A percentile compares a stretch with the other conserved stretches of the same genome.
Conservation (phyloP, 306 rosid species). For the Elaeagnus macrophylla region DNA sequence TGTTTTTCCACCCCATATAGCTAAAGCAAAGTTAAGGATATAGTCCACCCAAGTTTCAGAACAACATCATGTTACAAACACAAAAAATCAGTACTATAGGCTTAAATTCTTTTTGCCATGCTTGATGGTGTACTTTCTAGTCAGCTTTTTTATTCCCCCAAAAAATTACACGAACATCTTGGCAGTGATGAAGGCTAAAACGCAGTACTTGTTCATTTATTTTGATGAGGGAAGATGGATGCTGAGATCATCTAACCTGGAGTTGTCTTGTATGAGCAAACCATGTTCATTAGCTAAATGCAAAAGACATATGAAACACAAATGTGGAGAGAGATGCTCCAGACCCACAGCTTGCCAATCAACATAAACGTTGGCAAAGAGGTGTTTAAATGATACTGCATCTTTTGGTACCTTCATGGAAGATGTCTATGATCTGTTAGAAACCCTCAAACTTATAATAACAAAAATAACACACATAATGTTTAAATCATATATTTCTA, state of each 20-base stretch:
- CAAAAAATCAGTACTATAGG: too few species aligned
- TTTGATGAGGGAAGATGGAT: constrained; percentile 14
- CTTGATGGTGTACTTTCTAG: too few species aligned
- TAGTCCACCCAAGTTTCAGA: too few species aligned
- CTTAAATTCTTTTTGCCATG: too few species aligned
- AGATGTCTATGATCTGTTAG: neutral
- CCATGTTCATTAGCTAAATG: constrained; percentile 21
- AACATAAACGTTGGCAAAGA: constrained; percentile 15
- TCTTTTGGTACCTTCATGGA: constrained; percentile 7
- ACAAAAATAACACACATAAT: too few species aligned
- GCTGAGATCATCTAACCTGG: constrained; percentile 21
- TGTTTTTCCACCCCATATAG: too few species aligned
- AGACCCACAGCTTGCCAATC: constrained; percentile 15
- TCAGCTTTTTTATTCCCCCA: too few species aligned
- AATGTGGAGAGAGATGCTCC: constrained; percentile 25
- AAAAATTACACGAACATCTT: neutral
- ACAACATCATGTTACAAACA: too few species aligned
- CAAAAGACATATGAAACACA: constrained; percentile 28
- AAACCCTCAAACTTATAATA: too few species aligned
- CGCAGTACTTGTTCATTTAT: neutral
- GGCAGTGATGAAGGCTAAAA: constrained; percentile 8
- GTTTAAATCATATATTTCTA: too few species aligned
- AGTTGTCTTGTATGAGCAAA: constrained; percentile 16
- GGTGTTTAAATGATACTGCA: constrained; percentile 10
- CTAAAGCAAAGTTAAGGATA: too few species aligned